A percentile compares a stretch with the other conserved stretches of the same genome.
phyloP scores from a whole-genome alignment of 2,329 filamentous ascomycete species.

The Fusarium sp. region DNA sequence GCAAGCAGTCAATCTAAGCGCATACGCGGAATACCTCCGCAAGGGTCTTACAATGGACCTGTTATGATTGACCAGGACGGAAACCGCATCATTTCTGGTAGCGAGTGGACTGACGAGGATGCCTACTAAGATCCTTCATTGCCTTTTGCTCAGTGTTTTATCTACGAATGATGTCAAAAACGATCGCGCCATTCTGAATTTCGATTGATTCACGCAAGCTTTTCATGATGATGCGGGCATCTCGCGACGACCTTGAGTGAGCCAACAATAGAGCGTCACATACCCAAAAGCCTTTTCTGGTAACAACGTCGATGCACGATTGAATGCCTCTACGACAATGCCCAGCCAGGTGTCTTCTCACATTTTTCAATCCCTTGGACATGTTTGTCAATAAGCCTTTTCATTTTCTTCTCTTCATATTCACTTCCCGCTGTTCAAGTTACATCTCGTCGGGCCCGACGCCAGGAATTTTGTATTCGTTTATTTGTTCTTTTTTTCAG shows the following conservation, averaged over 20 bases:
- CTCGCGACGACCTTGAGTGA: slow-evolving; percentile 45
- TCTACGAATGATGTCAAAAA: slow-evolving; percentile 41
- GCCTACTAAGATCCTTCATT: slow-evolving; percentile 57
- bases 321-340: slow-evolving; percentile 27
- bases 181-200: slow-evolving; percentile 36
- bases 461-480: slow-evolving; percentile 37
- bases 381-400: slow-evolving; percentile 29
- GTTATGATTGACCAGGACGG: slow-evolving; percentile 68
- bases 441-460: slow-evolving; percentile 40
- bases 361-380: slow-evolving; percentile 28
- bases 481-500: neutral
- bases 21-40: slow-evolving; percentile 64
- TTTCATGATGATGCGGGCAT: slow-evolving; percentile 49
- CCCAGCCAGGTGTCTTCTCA: slow-evolving; percentile 26
- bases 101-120: slow-evolving; percentile 76
- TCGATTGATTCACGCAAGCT: slow-evolving; percentile 46
- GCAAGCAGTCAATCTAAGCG: slow-evolving; percentile 64
- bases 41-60: slow-evolving; percentile 59
- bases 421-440: slow-evolving; percentile 22
- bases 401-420: slow-evolving; percentile 4
- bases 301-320: slow-evolving; percentile 31
- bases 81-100: slow-evolving; percentile 72
- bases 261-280: slow-evolving; percentile 33
- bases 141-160: neutral
- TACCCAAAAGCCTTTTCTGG: slow-evolving; percentile 20